Percentiles rank a stretch among this genome's conserved stretches.
Evolutionary conservation across 305 asterid genomes (phyloP).

Genomic region (Withania somnifera): DNA sequence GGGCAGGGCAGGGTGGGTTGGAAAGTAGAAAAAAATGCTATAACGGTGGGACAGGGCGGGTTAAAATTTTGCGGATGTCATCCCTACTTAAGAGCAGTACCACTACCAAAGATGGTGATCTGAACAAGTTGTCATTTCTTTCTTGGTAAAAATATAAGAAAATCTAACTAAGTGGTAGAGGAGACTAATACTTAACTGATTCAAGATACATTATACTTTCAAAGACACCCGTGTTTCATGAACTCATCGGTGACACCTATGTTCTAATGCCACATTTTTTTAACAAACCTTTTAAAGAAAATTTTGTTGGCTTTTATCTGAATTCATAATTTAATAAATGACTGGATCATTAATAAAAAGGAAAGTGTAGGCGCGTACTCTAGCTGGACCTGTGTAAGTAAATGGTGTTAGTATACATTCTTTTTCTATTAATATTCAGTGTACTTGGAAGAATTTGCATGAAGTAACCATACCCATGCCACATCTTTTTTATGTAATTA

Average conservation of each 20-base stretch:
- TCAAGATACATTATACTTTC: background rate
- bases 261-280: background rate
- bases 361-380: background rate
- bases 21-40: too few species aligned
- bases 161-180: background rate
- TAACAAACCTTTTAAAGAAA: background rate
- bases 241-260: background rate
- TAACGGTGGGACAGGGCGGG: too few species aligned
- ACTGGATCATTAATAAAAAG: background rate
- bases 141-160: background rate
- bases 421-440: background rate
- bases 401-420: background rate
- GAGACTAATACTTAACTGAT: background rate
- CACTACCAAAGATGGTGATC: background rate
- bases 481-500: background rate
- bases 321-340: background rate
- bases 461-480: background rate
- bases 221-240: background rate
- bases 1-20: too few species aligned
- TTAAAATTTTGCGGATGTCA: too few species aligned
- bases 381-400: background rate
- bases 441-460: background rate
- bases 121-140: background rate
- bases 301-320: background rate
- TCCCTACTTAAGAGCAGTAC: too few species aligned